Evolutionary conservation across 2,329 filamentous ascomycete genomes (phyloP).

Genomic region (Chaetothyriales sp.): DNA sequence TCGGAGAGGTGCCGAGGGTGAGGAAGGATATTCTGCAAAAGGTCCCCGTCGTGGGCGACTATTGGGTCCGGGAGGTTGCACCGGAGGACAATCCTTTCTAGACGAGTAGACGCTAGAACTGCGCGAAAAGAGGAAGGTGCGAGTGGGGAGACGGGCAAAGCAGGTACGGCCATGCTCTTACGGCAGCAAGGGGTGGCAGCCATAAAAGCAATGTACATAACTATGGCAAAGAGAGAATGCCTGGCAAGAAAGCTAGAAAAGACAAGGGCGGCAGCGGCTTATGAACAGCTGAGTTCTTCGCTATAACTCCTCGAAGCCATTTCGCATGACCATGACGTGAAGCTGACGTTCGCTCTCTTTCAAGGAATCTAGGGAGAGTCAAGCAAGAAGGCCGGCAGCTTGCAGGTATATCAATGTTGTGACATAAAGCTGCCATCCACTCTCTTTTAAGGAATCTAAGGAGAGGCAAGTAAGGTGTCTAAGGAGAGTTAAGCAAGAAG

Average conservation of each 20-base stretch:
- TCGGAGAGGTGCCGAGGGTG: constrained; percentile 50
- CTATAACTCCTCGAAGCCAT: too few species aligned
- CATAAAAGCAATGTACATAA: not conserved
- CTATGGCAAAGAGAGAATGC: not conserved
- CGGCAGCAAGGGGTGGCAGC: not conserved
- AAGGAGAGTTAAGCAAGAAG: too few species aligned
- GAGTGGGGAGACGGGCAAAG: not conserved
- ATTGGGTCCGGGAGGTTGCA: constrained; percentile 44
- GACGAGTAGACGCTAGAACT: not conserved
- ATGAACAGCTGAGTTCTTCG: not conserved
- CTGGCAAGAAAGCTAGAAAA: not conserved
- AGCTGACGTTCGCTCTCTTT: not conserved
- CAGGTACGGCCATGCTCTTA: not conserved
- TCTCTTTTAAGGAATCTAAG: too few species aligned
- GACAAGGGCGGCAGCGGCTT: not conserved
- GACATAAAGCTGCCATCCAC: too few species aligned
- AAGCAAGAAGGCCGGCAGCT: not conserved
- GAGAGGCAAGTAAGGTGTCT: too few species aligned
- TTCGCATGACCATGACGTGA: not conserved
- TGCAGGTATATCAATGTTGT: too few species aligned
- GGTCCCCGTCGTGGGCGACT: constrained; percentile 43
- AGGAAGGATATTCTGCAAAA: constrained; percentile 49
- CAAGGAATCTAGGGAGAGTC: not conserved
- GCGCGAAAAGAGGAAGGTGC: not conserved
- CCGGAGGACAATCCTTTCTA: constrained; percentile 45